phyloP scores from a whole-genome alignment of 225 moss, liverwort and hornwort genomes.

The Sphagnum tenellum region DNA sequence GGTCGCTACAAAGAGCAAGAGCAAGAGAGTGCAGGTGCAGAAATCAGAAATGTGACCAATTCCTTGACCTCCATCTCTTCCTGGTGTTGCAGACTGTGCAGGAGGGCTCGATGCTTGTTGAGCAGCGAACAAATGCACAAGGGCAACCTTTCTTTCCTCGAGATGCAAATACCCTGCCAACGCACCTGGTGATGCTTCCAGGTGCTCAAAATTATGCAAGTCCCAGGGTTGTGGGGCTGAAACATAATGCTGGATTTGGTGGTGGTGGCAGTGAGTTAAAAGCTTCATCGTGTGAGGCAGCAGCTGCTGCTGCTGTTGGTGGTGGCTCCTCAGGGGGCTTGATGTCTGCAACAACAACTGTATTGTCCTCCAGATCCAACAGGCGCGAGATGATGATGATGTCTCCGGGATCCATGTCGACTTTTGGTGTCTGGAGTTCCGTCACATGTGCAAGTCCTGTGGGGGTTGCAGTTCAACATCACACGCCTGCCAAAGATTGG shows the following conservation, averaged over 20 bases:
- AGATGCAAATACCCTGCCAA: constrained; percentile 44
- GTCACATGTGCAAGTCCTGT: constrained; percentile 42
- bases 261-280: constrained; percentile 17
- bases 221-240: constrained; percentile 35
- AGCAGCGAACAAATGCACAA: constrained; percentile 59
- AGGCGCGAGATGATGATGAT: constrained; percentile 38
- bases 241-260: constrained; percentile 18
- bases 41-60: no score
- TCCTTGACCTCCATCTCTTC: no score
- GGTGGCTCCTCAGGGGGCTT: constrained; percentile 1
- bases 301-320: constrained; percentile 7
- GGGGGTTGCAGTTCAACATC: constrained; percentile 39
- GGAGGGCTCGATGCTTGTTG: constrained; percentile 67
- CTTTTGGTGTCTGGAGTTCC: constrained; percentile 30
- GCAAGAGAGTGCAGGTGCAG: no score
- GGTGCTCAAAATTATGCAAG: constrained; percentile 37
- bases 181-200: neutral
- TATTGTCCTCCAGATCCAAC: constrained; percentile 20
- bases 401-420: constrained; percentile 36
- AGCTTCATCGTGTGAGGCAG: constrained; percentile 29
- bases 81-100: constrained; percentile 8
- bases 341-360: constrained; percentile 5
- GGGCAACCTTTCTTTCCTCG: constrained; percentile 38
- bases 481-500: constrained; percentile 50
- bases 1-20: no score